Percentiles rank a stretch among this genome's conserved stretches.
phyloP scores from a whole-genome alignment of 257 asterid genomes.

The Anisodus tanguticus region DNA sequence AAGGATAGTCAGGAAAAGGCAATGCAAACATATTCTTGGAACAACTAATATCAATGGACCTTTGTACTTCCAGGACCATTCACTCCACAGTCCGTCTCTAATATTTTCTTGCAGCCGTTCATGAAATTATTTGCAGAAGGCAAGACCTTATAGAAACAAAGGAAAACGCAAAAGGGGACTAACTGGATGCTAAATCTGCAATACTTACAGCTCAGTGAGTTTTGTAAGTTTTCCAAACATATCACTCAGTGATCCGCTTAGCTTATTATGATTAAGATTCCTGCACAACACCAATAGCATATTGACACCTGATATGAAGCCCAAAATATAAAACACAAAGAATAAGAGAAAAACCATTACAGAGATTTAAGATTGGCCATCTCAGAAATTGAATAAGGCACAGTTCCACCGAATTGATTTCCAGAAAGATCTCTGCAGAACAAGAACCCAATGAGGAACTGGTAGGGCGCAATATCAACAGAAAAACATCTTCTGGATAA shows the following conservation, averaged over 20 bases:
- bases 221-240: constrained; percentile 55
- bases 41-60: not conserved
- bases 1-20: constrained; percentile 23
- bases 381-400: constrained; percentile 63
- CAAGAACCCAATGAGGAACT: constrained; percentile 25
- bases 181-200: not conserved
- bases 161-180: not conserved
- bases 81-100: constrained; percentile 2
- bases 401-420: constrained; percentile 46
- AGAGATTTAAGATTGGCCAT: constrained; percentile 48
- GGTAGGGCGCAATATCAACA: constrained; percentile 22
- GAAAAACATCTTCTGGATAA: not conserved
- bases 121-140: constrained; percentile 19
- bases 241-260: constrained; percentile 58
- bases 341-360: constrained; percentile 35
- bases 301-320: constrained; percentile 29
- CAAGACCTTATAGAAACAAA: constrained; percentile 16
- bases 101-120: constrained; percentile 14
- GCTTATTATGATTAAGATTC: constrained; percentile 53
- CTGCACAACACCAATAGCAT: constrained; percentile 42
- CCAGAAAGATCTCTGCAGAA: constrained; percentile 53
- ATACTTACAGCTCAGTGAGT: constrained; percentile 53
- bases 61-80: not conserved
- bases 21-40: constrained; percentile 14
- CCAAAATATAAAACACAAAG: not conserved